Evolutionary conservation across 2,329 filamentous ascomycete species (phyloP), one percentile per base, ranked within the genome.

Genomic region (Karstenula rhodostoma): DNA sequence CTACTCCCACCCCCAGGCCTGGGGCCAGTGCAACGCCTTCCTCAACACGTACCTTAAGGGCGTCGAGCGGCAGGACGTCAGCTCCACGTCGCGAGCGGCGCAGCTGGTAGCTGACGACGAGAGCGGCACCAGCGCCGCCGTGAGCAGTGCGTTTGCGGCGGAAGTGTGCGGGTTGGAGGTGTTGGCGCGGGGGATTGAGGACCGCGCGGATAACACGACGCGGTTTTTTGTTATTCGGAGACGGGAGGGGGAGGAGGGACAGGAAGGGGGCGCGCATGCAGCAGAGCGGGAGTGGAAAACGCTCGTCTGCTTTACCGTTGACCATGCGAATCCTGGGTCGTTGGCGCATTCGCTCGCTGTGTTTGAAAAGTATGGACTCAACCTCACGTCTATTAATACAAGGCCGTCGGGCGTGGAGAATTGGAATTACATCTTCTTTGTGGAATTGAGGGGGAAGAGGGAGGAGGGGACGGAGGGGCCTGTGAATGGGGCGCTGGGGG

Each of bases 391-490:
- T 76, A 96, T 98, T 77, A 94, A 93, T 75, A 93, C 91, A 66
- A 81, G 94, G 65, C 94, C 94, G 5, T 93, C 91, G 70, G 85
- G 91, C 58, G 82, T 85, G 42, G 80, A 82, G 67, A 87, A 90
- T 22, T 98, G 96, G 87, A 89, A 96, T 75, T 98, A 98, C 79
- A 86, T 97, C 40, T 97, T 98, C 80, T 94, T 98, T 74, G 89
- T 97, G 32, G 94, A 98, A 82, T 93, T 96, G 70, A 86, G 90
- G 75, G 90, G 90, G 1, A 84, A 87, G 74, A 80, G 79, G 66
- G 82, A 83, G 60, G 88, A 92, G 13, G 87, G 87, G 0, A 62
- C 57, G 2, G 82, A 84, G 55, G 85, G 83, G 3, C 82, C 83
- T 62, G 89, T 93, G 17, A 83, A 86, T 60, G 79, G 78, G 23